Evolutionary conservation across 208 protist species (phyloP).

Genomic region (Angomonas ambiguus): DNA sequence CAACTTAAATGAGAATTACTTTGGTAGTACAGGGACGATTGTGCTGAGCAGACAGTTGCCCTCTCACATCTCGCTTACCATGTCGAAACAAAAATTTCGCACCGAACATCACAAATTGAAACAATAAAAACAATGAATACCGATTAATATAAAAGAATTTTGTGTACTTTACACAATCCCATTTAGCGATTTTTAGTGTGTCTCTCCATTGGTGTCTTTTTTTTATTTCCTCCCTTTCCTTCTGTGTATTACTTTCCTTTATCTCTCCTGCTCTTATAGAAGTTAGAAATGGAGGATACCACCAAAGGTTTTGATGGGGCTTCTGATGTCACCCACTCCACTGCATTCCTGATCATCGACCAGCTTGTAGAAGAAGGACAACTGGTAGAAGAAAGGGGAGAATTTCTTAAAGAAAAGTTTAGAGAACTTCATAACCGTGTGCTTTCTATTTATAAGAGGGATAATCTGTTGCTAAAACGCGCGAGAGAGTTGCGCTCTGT

Average conservation of each 20-base stretch:
- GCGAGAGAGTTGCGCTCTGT: slow-evolving; percentile 79
- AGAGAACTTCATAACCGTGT: slow-evolving; percentile 84
- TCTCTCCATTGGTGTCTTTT: slow-evolving; percentile 5
- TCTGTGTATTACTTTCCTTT: slow-evolving; percentile 1
- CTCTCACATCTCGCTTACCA: slow-evolving; percentile 55
- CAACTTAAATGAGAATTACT: slow-evolving; percentile 81
- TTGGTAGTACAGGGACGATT: slow-evolving; percentile 53
- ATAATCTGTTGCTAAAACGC: slow-evolving; percentile 84
- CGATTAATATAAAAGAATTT: slow-evolving; percentile 2
- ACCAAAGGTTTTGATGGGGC: slow-evolving; percentile 46
- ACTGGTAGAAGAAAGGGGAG: slow-evolving; percentile 76
- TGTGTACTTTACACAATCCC: slow-evolving; percentile 14
- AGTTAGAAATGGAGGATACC: neutral
- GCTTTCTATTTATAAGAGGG: slow-evolving; percentile 85
- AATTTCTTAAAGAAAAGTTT: slow-evolving; percentile 84
- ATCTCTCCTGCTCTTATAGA: slow-evolving; percentile 2
- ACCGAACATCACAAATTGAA: neutral
- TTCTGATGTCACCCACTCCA: slow-evolving; percentile 86
- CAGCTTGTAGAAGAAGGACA: slow-evolving; percentile 86
- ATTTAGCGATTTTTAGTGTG: slow-evolving; percentile 7
- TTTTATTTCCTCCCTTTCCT: slow-evolving; percentile 14
- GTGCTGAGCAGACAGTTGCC: slow-evolving; percentile 63
- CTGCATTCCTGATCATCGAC: slow-evolving; percentile 71
- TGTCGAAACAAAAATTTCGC: slow-evolving; percentile 48
- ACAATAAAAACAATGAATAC: neutral